Conservation (phyloP, 306 rosid genomes). For the Quercus mongolica region DNA sequence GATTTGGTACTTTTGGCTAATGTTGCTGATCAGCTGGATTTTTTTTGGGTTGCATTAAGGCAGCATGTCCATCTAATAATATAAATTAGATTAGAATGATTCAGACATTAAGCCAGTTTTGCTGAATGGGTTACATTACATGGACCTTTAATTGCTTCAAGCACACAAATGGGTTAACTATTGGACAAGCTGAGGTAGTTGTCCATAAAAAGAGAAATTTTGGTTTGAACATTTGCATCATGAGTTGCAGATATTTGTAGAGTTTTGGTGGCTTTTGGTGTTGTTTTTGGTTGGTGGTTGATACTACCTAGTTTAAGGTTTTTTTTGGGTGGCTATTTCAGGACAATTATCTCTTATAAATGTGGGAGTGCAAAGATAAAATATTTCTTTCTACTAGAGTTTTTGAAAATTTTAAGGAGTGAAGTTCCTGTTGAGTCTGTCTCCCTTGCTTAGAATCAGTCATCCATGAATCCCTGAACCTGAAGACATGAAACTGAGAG, state of each 20-base stretch:
- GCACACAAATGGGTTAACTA: neutral
- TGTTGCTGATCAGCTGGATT: neutral
- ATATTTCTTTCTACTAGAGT: no score
- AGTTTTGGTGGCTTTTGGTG: no score
- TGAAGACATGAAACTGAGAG: no score
- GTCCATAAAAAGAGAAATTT: neutral
- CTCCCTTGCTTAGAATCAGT: no score
- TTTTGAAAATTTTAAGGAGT: neutral
- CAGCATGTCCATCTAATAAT: neutral
- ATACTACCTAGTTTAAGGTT: no score
- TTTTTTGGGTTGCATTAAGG: neutral
- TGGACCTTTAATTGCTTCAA: neutral
- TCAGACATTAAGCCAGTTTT: neutral
- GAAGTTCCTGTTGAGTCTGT: neutral
- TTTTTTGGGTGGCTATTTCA: no score
- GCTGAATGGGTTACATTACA: neutral
- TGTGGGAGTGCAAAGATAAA: no score
- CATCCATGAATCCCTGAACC: no score
- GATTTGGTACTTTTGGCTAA: neutral
- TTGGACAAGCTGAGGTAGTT: neutral
- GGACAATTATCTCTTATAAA: no score
- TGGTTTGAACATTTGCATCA: no score
- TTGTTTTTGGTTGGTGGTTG: no score
- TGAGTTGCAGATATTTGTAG: no score
- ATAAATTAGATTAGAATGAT: neutral